Conservation (phyloP, 1,139 yeast species). For the Hemisphaericaspora xylofermentans region DNA sequence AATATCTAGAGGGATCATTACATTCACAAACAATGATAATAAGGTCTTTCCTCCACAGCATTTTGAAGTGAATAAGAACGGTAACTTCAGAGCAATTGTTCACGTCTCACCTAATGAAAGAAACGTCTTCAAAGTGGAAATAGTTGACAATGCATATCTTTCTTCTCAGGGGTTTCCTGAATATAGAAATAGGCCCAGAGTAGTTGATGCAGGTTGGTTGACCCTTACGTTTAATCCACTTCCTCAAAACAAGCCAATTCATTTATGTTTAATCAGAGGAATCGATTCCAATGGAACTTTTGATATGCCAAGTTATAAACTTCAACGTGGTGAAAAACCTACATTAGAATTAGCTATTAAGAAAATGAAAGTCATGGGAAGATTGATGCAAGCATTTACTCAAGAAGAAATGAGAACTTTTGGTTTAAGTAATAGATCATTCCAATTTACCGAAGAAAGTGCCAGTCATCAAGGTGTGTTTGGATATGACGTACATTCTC, state of each 20-base stretch:
- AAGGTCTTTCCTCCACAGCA: conserved; percentile 65
- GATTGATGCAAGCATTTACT: conserved; percentile 91
- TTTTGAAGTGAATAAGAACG: conserved; percentile 66
- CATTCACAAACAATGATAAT: conserved; percentile 40
- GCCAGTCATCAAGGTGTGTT: conserved; percentile 30
- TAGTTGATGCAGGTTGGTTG: conserved; percentile 27
- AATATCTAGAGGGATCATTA: conserved; percentile 26
- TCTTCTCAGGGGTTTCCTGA: conserved; percentile 31
- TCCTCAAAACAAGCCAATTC: conserved; percentile 72
- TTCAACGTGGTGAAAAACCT: conserved; percentile 59
- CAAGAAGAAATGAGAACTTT: conserved; percentile 83
- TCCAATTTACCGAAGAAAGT: conserved; percentile 72
- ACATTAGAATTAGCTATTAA: conserved; percentile 71
- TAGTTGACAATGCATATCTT: conserved; percentile 26
- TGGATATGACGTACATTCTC: conserved; percentile 35
- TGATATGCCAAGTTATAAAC: conserved; percentile 68
- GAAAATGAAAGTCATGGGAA: conserved; percentile 79
- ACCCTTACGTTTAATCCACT: conserved; percentile 57
- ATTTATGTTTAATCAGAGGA: conserved; percentile 75
- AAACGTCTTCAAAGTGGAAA: conserved; percentile 43
- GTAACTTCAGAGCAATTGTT: conserved; percentile 71
- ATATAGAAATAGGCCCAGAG: conserved; percentile 18
- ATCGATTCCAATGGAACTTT: conserved; percentile 70
- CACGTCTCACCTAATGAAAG: conserved; percentile 64
- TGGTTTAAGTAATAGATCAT: conserved; percentile 79